Percentiles rank a stretch among this genome's conserved stretches.
phyloP scores from a whole-genome alignment of 805 yeast genomes.

The Metschnikowia vanudenii region DNA sequence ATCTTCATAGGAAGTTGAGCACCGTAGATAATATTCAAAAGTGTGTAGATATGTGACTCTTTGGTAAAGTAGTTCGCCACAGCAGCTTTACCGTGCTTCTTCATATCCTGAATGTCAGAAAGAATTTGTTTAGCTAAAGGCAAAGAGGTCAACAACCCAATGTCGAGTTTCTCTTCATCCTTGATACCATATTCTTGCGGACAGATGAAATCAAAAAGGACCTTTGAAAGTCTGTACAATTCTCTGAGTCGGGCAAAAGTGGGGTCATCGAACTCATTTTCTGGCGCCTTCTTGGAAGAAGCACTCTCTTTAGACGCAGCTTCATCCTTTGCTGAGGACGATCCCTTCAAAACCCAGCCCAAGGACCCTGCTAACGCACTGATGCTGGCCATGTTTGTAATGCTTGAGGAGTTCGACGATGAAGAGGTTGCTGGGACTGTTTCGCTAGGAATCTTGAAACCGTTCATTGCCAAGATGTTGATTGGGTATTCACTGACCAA shows the following conservation, averaged over 20 bases:
- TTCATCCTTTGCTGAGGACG: constrained; percentile 21
- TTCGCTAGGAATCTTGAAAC: constrained; percentile 59
- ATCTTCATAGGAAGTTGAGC: constrained; percentile 93
- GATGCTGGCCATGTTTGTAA: constrained; percentile 20
- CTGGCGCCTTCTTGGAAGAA: constrained; percentile 19
- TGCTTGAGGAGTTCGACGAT: constrained; percentile 22
- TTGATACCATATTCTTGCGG: constrained; percentile 99
- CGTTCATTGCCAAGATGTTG: constrained; percentile 71
- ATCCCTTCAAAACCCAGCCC: constrained; percentile 67
- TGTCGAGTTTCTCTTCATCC: constrained; percentile 91
- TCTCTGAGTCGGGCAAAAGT: constrained; percentile 81
- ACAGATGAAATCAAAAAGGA: constrained; percentile 92
- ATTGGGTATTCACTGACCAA: constrained; percentile 72
- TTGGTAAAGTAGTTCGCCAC: constrained; percentile 91
- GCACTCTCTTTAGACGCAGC: constrained; percentile 10
- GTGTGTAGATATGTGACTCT: constrained; percentile 94
- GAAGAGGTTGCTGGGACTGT: constrained; percentile 19
- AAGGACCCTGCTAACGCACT: constrained; percentile 58
- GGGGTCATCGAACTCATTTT: constrained; percentile 68
- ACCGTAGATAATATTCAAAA: constrained; percentile 86
- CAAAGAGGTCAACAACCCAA: constrained; percentile 88
- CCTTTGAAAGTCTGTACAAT: constrained; percentile 84
- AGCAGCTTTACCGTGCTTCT: constrained; percentile 75
- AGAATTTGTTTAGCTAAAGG: constrained; percentile 90
- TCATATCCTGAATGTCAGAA: constrained; percentile 75